A percentile compares a stretch with the other conserved stretches of the same genome.
Conservation (phyloP, 352 stramenopile genomes). For the Phytophthora lateralis region DNA sequence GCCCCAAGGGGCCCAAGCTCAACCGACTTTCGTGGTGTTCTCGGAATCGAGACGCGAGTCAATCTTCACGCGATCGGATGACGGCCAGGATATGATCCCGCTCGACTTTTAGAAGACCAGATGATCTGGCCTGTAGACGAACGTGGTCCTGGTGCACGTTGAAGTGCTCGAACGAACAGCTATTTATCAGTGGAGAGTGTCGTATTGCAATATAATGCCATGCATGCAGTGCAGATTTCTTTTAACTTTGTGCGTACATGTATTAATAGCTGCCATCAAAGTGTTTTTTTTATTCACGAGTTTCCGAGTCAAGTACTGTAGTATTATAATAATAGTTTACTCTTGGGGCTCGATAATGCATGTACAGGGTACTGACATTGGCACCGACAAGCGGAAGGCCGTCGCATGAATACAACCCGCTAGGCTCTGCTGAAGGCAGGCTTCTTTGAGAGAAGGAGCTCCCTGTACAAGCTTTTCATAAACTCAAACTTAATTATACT, state of each 20-base stretch:
- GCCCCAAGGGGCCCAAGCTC: constrained; percentile 9
- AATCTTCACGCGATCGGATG: constrained; percentile 38
- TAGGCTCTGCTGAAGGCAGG: too few species aligned
- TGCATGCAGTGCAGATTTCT: constrained; percentile 2
- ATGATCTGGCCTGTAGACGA: constrained; percentile 9
- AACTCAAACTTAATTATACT: too few species aligned
- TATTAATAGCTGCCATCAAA: background rate
- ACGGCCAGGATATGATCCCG: constrained; percentile 49
- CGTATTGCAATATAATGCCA: constrained; percentile 26
- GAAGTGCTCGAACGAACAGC: constrained; percentile 42
- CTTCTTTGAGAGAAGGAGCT: too few species aligned
- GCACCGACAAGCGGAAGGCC: too few species aligned
- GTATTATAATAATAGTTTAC: too few species aligned
- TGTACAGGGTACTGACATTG: too few species aligned
- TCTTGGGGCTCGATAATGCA: too few species aligned
- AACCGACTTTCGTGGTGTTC: constrained; percentile 39
- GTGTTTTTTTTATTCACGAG: background rate
- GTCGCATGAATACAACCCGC: too few species aligned
- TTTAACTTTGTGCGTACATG: too few species aligned
- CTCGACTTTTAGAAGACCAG: constrained; percentile 34
- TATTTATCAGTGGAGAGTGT: constrained; percentile 44
- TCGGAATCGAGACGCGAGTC: constrained; percentile 43
- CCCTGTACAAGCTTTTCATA: too few species aligned
- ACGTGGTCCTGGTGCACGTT: constrained; percentile 16
- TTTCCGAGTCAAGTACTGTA: too few species aligned